These are phyloP conservation scores for Adansonia digitata DNA, from an alignment of 345 rosid genomes.

Conservation along the genomic window DNA sequence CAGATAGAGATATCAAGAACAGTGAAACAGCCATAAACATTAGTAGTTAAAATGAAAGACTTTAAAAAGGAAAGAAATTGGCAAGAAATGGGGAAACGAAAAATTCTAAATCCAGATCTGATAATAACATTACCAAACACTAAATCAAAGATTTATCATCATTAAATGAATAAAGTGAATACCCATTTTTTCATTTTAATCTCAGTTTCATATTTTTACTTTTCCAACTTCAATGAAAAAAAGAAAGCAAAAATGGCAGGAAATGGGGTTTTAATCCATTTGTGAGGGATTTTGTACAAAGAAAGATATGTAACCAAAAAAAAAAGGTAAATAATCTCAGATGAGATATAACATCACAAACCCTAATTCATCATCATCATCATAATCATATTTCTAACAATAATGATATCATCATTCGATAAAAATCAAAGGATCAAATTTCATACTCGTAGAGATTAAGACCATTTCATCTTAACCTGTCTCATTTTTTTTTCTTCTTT, in stretches of 20 bases:
- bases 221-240: not conserved
- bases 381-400: slow-evolving; percentile 8
- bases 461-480: slow-evolving; percentile 27
- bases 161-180: not conserved
- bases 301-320: slow-evolving; percentile 7
- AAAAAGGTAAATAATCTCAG: slow-evolving; percentile 9
- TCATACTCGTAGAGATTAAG: slow-evolving; percentile 14
- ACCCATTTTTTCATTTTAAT: not conserved
- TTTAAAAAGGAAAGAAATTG: not conserved
- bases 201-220: not conserved
- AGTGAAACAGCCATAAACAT: not conserved
- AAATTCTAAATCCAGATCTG: not conserved
- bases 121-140: not conserved
- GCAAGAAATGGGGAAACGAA: not conserved
- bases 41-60: not conserved
- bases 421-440: slow-evolving; percentile 16
- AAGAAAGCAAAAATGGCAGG: not conserved
- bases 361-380: slow-evolving; percentile 13
- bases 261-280: not conserved
- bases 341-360: slow-evolving; percentile 19
- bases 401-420: slow-evolving; percentile 1
- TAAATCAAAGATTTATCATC: not conserved
- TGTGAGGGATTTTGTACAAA: not conserved
- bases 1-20: not conserved
- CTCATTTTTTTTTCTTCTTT: not conserved